Evolutionary conservation across 352 stramenopile species (phyloP).

Genomic region (Saprolegnia parasitica): DNA sequence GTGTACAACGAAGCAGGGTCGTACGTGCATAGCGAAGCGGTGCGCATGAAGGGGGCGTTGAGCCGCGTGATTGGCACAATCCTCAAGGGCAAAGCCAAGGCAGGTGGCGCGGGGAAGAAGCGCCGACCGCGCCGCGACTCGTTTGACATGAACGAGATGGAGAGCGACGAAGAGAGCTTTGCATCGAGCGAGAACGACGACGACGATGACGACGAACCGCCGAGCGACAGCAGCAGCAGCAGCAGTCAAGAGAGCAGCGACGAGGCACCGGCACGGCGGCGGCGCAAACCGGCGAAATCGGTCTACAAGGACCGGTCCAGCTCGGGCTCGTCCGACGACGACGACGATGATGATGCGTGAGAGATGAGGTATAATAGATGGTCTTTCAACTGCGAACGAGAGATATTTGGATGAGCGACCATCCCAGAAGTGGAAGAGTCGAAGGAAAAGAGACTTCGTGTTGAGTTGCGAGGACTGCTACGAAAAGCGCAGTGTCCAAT

Average conservation of each 20-base stretch:
- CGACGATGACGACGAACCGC: constrained; percentile 52
- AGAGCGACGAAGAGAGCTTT: constrained; percentile 6
- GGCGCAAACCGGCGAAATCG: not conserved
- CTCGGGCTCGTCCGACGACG: not conserved
- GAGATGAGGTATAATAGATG: too few species aligned
- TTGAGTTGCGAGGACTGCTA: too few species aligned
- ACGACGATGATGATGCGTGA: not conserved
- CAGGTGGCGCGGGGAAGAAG: not conserved
- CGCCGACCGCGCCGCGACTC: not conserved
- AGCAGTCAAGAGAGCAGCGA: constrained; percentile 20
- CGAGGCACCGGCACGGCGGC: not conserved
- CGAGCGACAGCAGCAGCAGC: not conserved
- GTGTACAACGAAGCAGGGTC: constrained; percentile 69
- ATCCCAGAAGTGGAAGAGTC: too few species aligned
- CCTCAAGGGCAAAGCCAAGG: constrained; percentile 34
- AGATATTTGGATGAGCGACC: too few species aligned
- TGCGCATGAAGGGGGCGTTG: constrained; percentile 52
- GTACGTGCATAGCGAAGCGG: constrained; percentile 38
- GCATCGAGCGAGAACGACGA: constrained; percentile 37
- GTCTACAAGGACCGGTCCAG: not conserved
- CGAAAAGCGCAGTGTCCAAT: too few species aligned
- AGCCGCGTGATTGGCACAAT: constrained; percentile 74
- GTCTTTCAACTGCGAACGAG: too few species aligned
- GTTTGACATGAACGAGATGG: constrained; percentile 13
- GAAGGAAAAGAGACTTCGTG: too few species aligned